Base-by-base conservation (phyloP, 108 stramenopile genomes). In the Pseudonitzschia delicatissima region DNA sequence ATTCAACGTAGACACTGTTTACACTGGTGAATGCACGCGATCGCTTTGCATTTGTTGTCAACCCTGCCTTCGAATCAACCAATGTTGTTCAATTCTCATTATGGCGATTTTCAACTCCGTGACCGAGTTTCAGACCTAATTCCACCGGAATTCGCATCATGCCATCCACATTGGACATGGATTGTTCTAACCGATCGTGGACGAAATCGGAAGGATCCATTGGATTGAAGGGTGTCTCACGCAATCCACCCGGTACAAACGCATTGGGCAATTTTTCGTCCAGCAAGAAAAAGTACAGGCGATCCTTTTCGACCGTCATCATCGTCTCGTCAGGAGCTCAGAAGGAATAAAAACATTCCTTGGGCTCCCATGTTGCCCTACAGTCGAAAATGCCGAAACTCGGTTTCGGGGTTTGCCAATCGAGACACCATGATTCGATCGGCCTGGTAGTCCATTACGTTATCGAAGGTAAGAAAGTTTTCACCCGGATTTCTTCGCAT, bases 251-350 rank as follows among this genome's bases (percentile, higher is more conserved):
- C 8, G 64, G 64, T 25, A 47, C 32, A 34, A 64, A 64, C 12
- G 29, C 64, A 15, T 49, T 29, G 48, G 64, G 64, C 12, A 64
- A 17, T 49, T 39, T 47, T 21, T 64, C 44, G 28, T 48, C 47
- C 2, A 45, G 40, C 9, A 64, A 13, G 48, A 64, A 64, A 34
- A 34, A 34, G n/a, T 45, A 48, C 5, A 64, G 47, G 2, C 45
- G 33, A 17, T 45, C 13, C n/a, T 34, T 64, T 64, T 45, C 44
- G 15, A 48, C 64, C 18, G 34, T 49, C 44, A 8, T 48, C 23
- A 64, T 15, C 5, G 39, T 34, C 12, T 36, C n/a, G 27, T 64
- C 64, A n/a, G 40, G 26, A 27, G 26, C 47, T 48, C 40, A 64
- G 29, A 17, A 45, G 33, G 29, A 49, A 47, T 47, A 64, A 31